Evolutionary conservation across 441 rosid genomes (phyloP).

Genomic region (Gossypium schwendimanii): DNA sequence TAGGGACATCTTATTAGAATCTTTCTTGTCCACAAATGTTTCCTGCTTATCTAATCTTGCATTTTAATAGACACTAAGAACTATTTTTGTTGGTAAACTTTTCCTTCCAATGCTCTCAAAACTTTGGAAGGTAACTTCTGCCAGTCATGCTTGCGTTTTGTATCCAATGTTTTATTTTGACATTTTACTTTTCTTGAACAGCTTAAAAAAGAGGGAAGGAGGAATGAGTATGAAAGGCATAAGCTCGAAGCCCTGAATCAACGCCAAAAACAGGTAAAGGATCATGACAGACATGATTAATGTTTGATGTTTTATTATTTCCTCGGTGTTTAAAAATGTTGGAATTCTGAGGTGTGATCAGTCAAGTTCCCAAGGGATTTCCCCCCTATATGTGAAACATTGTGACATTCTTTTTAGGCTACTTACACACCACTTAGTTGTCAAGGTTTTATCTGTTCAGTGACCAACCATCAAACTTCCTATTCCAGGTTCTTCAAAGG

Average conservation of each 20-base stretch:
- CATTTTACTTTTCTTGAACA: constrained; percentile 25
- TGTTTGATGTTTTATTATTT: not conserved
- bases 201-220: constrained; percentile 69
- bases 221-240: constrained; percentile 55
- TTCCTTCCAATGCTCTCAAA: not conserved
- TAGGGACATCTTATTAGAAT: not conserved
- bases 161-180: not conserved
- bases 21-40: not conserved
- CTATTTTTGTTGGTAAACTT: not conserved
- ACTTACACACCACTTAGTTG: not conserved
- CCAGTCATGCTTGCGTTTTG: not conserved
- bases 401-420: not conserved
- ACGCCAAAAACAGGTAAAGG: constrained; percentile 53
- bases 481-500: constrained; percentile 67
- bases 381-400: not conserved
- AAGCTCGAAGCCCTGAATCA: constrained; percentile 61
- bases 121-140: not conserved
- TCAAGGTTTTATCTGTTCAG: not conserved
- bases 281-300: not conserved
- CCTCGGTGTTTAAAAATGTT: not conserved
- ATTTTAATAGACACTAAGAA: not conserved
- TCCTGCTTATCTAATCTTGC: constrained; percentile 3
- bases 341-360: not conserved
- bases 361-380: constrained; percentile 1
- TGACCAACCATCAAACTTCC: constrained; percentile 11